Evolutionary conservation across 768 basidiomycete genomes (phyloP).

Genomic region (Boletus vinaceobasis): DNA sequence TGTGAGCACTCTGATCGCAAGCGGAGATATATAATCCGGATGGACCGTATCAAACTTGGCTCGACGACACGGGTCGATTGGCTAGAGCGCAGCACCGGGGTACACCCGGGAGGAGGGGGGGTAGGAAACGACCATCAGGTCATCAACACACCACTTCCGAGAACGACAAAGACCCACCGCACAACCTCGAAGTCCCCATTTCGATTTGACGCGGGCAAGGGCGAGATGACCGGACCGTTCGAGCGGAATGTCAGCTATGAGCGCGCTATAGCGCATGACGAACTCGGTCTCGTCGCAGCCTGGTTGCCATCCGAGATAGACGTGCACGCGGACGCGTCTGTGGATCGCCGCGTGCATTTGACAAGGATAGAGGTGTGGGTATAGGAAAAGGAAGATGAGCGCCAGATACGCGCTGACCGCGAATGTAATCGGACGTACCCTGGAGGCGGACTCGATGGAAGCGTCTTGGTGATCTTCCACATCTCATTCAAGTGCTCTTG

Average conservation of each 20-base stretch:
- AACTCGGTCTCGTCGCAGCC: slow-evolving; percentile 31
- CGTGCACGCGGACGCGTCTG: slow-evolving; percentile 31
- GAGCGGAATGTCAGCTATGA: slow-evolving; percentile 26
- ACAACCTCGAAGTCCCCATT: slow-evolving; percentile 26
- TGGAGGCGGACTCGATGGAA: slow-evolving; percentile 16
- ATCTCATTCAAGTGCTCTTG: slow-evolving; percentile 22
- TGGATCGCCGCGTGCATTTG: neutral
- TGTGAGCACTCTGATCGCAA: slow-evolving; percentile 26
- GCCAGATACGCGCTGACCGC: neutral
- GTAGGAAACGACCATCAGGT: neutral
- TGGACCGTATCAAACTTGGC: slow-evolving; percentile 18
- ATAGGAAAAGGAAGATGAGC: neutral
- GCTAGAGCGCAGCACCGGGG: neutral
- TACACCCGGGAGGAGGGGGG: neutral
- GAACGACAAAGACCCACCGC: slow-evolving; percentile 1
- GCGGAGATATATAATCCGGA: slow-evolving; percentile 25
- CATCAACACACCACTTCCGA: neutral
- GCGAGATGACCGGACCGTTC: slow-evolving; percentile 21
- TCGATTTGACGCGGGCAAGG: slow-evolving; percentile 15
- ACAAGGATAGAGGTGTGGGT: too few relatives aligned
- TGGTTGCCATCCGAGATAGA: slow-evolving; percentile 28
- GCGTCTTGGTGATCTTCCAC: slow-evolving; percentile 21
- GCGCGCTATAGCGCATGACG: slow-evolving; percentile 24
- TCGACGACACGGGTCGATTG: slow-evolving; percentile 23
- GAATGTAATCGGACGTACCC: slow-evolving; percentile 5